Base-by-base conservation (phyloP, 805 yeast species). In the Tetrapisispora nanseiensis region DNA sequence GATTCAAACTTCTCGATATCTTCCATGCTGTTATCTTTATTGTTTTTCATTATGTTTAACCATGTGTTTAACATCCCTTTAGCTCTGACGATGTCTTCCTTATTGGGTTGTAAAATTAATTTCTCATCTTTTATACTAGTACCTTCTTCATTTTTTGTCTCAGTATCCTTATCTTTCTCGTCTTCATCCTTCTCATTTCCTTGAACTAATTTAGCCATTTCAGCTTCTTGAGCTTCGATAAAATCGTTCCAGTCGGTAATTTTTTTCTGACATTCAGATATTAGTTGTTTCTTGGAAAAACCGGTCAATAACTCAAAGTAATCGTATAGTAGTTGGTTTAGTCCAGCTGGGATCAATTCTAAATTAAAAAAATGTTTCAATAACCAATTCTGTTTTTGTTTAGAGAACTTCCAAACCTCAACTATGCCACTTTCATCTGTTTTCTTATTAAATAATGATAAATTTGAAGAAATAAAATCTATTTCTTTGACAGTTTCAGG, bases 331-430 rank as follows among this genome's bases (percentile, higher is more conserved):
- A 62, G 43, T 11, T 44, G 49, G 42, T 62, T 51, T 35, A 55
- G 61, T 28, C 47, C 54, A 6, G 39, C 30, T 21, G 65, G 65
- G 10, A 62, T 48, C 29, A 51, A 57, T 6, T 52, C 56, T 3
- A 45, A 31, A 23, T 48, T 49, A 21, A 59, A 52, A 41, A 59
- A 48, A 44, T 62, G 60, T 33, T 61, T 62, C 22, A 61, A 43
- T 23, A 62, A 43, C 67, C 67, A 62, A 33, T 57, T 60, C 37
- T 62, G 67, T 30, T 62, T 62, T 31, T 59, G 63, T 38, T 62
- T 62, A 27, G 64, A 58, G 37, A 61, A 62, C 39, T 62, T 62
- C 67, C 67, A 62, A 18, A 59, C 51, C 15, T 53, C 57, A n/a
- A 54, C 42, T 19, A 57, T 57, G 19, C 28, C 46, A 19, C 47